Evolutionary conservation across 1,284 basidiomycete genomes (phyloP), one percentile per base, ranked within the genome.

Genomic region (Tylopilus orsonianus): DNA sequence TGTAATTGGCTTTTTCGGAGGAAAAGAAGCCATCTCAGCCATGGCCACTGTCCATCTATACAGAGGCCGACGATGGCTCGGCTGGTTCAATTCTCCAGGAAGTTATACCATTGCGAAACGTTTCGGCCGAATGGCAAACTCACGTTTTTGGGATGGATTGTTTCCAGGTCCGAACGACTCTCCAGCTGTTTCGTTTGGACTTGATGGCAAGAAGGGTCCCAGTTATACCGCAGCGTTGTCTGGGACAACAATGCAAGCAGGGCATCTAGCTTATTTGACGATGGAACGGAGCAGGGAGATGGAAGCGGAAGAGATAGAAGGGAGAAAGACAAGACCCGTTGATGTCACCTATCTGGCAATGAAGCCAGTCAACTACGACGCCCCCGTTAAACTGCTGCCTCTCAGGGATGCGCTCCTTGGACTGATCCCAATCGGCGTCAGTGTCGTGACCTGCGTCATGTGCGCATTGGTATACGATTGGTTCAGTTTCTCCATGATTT

Each of bases 11-110:
- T 59, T 56, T 16, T 68, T 66, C 10, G 67, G 66, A 0, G 67
- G 68, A 10, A 49, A 69, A 29, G 62, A 67, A 44, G 68, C 62
- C 3, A 50, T 68, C 29, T 53, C 57, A 0, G 62, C 66, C 13
- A 69, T 68, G 61, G 47, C 42, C 10, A 61, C 59, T 5, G 53
- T 69, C 27, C 58, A 60, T 24, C 44, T 69, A 9, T 67, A 56
- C 42, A 24, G 41, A 34, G 55, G 55, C 3, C 56, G 58, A 32
- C 58, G 52, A 6, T 68, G 56, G 57, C 40, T 69, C 14, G 66
- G 66, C 3, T 68, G 67, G 68, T 69, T 54, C 41, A 69, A 68
- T n/a, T 58, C 60, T 7, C 66, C 66, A 2, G 66, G 66, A 9
- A 58, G 62, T 37, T 67, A 64, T 32, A 49, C 42, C 0, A 34